Conservation (phyloP, 257 asterid genomes). For the Solanum clarkiae region DNA sequence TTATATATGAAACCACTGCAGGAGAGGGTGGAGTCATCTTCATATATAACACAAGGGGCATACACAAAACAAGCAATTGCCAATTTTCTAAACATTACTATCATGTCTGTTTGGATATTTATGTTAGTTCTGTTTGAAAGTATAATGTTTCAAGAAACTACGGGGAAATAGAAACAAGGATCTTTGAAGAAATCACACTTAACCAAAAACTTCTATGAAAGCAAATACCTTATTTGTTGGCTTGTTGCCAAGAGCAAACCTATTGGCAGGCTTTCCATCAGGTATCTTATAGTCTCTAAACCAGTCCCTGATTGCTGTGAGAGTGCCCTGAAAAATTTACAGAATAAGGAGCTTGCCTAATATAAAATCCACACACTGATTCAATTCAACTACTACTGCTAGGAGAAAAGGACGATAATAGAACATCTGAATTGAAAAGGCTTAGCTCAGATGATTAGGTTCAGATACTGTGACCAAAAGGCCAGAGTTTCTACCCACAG, state of each 20-base stretch:
- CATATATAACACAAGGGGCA: neutral
- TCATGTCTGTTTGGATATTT: neutral
- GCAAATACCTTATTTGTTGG: slow-evolving; percentile 78
- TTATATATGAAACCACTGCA: neutral
- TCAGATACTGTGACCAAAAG: neutral
- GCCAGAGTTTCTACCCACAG: neutral
- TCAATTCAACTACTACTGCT: neutral
- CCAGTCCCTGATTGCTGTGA: slow-evolving; percentile 95
- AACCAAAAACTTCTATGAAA: neutral
- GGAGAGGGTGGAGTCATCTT: neutral
- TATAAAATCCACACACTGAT: neutral
- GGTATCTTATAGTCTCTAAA: slow-evolving; percentile 99
- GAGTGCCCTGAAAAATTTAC: slow-evolving; percentile 60
- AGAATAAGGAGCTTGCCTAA: neutral
- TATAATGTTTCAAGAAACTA: neutral
- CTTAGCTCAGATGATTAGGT: neutral
- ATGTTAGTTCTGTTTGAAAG: neutral
- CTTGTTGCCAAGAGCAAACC: slow-evolving; percentile 86
- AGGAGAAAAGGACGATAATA: neutral
- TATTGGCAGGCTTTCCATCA: slow-evolving; percentile 96
- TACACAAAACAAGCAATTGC: neutral
- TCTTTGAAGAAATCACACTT: neutral
- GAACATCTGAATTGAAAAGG: neutral
- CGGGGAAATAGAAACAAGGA: neutral
- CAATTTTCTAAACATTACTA: neutral